Evolutionary conservation across 73 alveolate species (phyloP), one percentile per base, ranked within the genome.

Genomic region (Urostyla sp.): DNA sequence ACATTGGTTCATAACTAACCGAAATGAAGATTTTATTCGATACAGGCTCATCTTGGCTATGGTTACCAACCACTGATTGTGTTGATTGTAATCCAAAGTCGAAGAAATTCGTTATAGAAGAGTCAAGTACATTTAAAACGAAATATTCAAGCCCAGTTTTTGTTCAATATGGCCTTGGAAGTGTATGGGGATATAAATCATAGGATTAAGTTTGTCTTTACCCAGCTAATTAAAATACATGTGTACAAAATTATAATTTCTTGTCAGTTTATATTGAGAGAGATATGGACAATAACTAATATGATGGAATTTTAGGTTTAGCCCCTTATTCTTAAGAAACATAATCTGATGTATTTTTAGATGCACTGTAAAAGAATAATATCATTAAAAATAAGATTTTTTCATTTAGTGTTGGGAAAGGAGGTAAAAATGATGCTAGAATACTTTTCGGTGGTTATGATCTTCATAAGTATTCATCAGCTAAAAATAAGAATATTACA

Each of bases 1-100:
- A 83, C 66, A 52, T 94, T 0, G 98, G 98, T 0, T 45, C 86
- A 3, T 86, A 90, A 0, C 24, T 63, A 21, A 91, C 75, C 32
- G 60, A 82, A 63, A 49, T 94, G 55, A 61, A 87, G 7, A 83
- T 94, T 27, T 81, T 94, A 5, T 89, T 86, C 56, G 98, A 94
- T 81, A 91, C 98, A 10, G 97, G 97, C 35, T 89, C 96, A 34
- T 53, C 94, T 26, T 76, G 90, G 83, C 36, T 91, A 13, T 94
- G 98, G 97, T 88, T 86, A 0, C 84, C 91, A 5, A 24, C 75
- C 7, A 24, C 37, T 20, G 5, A n/a, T 30, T 72, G 86, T 20
- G 28, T 18, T 26, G 37, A 51, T 23, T 72, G 82, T 28, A 73
- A n/a, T 20, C 50, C 50, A 0, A 36, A 1, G 28, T 8, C 57